Evolutionary conservation across 177 flowering plant genomes (phyloP), one percentile per base, ranked within the genome.

Genomic region (Vitis hybrid): DNA sequence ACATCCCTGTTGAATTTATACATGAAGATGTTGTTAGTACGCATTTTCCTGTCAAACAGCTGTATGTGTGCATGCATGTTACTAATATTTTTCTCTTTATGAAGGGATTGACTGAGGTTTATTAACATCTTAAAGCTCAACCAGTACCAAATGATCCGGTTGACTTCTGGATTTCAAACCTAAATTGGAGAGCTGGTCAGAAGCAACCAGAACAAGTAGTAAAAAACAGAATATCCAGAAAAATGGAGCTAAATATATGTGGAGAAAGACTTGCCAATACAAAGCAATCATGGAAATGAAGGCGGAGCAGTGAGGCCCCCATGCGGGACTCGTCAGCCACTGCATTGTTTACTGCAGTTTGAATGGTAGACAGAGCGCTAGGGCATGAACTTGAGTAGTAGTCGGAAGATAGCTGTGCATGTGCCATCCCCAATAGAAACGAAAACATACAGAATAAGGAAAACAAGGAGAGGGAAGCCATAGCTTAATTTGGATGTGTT

Each of bases 221-320:
- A 4, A 7, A 39, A 39, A 39, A 39, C 45, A 39, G 45, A 39
- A 39, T 39, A 39, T 39, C 45, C 45, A 39, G 45, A 39, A 39
- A 39, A 39, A 39, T 26, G 29, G 29, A 26, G 29, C 0, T 26
- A 26, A 26, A 26, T 26, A 26, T 26, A 60, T 48, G 33, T 39
- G 3, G 22, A 14, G 8, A 74, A 29, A 45, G 45, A 72, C 77
- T 61, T 78, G 68, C 84, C 56, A 76, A 68, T 31, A 81, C 86
- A 63, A 83, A 83, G 69, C 86, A 83, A 48, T 81, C 84, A 13
- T 81, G 84, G 62, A 78, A 81, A 68, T 78, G 84, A 53, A 81
- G 81, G 22, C 84, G 86, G 60, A 83, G 82, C 78, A 83, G 65
- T 1, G 83, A 83, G 1, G 84, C 86, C 3, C 80, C 86, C 86